Base-by-base conservation (phyloP, 768 basidiomycete genomes). In the Terana coerulea region DNA sequence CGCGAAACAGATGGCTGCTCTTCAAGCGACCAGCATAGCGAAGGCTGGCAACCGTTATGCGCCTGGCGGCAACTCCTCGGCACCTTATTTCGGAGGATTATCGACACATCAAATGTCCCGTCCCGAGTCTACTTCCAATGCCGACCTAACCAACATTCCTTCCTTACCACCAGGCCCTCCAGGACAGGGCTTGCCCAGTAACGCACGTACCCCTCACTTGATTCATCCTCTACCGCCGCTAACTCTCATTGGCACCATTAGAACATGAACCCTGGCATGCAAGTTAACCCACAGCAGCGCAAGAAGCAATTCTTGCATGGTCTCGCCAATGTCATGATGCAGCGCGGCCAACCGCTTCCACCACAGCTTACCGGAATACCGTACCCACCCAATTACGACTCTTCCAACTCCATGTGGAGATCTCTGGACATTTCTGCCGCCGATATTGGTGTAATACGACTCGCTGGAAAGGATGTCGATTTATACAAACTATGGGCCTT, bases 1-100 rank as follows among this genome's bases (percentile, higher is more conserved):
- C 39, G 84, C 84, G 52, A 91, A 90, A 67, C 89, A 91, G 70
- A 86, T 90, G 80, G 85, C 86, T 26, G 84, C 84, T 9, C 79
- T 91, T 58, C 82, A 75, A 60, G 83, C 78, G 48, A 84, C 75
- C 43, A 81, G 75, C 59, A 75, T 80, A 59, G 78, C 80, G 63
- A 75, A 82, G 69, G 76, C 79, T 58, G 70, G 74, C 53, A 79
- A 78, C 62, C 80, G 78, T 57, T 67, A 61, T 60, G 63, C 75
- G 72, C 54, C 69, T 55, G 58, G 67, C 66, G 57, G 67, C 47
- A 48, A 26, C 80, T 81, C 77, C 68, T 80, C 85, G 78, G 83
- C 74, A 61, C 64, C 83, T 75, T 81, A 77, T 69, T 75, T 84
- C 75, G 80, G 81, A 69, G 79, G 76, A 79, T 78, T 77, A 54